A percentile compares a stretch with the other conserved stretches of the same genome.
These are phyloP conservation scores for Amphibolis antarctica DNA, from an alignment of 106 monocot genomes.

Conservation along the genomic window DNA sequence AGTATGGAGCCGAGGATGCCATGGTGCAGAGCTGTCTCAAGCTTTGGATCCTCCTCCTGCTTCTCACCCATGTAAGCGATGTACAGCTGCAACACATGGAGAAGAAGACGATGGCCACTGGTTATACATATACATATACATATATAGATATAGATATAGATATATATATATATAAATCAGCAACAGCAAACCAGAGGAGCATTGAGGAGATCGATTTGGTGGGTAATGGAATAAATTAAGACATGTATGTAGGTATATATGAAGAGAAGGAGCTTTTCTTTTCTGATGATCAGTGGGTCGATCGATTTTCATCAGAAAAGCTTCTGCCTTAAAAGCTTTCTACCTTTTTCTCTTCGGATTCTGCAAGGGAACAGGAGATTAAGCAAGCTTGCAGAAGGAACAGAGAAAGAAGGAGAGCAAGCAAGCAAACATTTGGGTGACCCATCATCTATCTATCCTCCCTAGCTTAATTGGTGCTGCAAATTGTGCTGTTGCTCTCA, in stretches of 20 bases:
- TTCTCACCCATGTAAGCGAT: constrained; percentile 38
- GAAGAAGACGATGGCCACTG: not conserved
- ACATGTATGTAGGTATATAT: too few species aligned
- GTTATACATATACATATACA: too few species aligned
- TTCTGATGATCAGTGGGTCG: too few species aligned
- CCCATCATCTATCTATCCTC: too few species aligned
- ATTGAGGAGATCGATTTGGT: too few species aligned
- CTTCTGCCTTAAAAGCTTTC: too few species aligned
- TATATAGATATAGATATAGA: too few species aligned
- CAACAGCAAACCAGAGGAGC: too few species aligned
- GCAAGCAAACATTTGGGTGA: not conserved
- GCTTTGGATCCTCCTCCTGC: constrained; percentile 20
- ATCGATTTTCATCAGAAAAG: too few species aligned
- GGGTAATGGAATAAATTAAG: too few species aligned
- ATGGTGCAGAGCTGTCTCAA: constrained; percentile 25
- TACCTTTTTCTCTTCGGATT: not conserved
- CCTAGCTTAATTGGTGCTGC: not conserved
- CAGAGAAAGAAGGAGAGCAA: not conserved
- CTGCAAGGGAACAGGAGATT: not conserved
- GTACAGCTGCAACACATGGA: constrained; percentile 15
- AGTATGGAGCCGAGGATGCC: constrained; percentile 20
- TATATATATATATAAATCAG: too few species aligned
- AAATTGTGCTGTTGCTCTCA: not conserved
- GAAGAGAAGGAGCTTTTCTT: too few species aligned
- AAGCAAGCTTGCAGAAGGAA: not conserved